A percentile compares a stretch with the other conserved stretches of the same genome.
These are phyloP conservation scores for Fusarium irregulare DNA, from an alignment of 2,329 filamentous ascomycete species.

Conservation along the genomic window DNA sequence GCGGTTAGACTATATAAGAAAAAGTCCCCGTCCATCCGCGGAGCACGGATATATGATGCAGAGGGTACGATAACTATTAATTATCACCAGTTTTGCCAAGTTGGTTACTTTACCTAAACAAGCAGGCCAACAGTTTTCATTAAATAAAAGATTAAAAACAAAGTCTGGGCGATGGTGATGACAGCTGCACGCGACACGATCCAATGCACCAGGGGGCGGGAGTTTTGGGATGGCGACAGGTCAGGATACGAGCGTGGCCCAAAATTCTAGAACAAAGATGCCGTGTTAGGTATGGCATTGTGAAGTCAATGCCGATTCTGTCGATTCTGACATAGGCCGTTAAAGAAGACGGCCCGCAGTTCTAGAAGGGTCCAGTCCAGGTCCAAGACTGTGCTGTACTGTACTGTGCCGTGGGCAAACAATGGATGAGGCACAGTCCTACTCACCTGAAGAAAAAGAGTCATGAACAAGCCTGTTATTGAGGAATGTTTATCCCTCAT, in stretches of 20 bases:
- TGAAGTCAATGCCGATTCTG: not conserved
- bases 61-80: not conserved
- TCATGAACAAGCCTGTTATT: not conserved
- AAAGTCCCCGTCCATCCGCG: not conserved
- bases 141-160: not conserved
- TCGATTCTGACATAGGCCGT: not conserved
- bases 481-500: not conserved
- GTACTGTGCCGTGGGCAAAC: not conserved
- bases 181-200: not conserved
- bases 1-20: not conserved
- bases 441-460: not conserved
- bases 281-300: not conserved
- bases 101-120: not conserved
- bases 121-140: not conserved
- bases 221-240: not conserved
- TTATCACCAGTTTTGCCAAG: not conserved
- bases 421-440: not conserved
- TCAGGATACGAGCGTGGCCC: not conserved
- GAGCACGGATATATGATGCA: not conserved
- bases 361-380: not conserved
- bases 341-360: not conserved
- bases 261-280: not conserved
- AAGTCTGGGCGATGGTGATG: not conserved
- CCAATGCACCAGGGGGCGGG: not conserved
- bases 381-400: too few species aligned